Base-by-base conservation (phyloP, 257 asterid species). In the Nicotiana paniculata region DNA sequence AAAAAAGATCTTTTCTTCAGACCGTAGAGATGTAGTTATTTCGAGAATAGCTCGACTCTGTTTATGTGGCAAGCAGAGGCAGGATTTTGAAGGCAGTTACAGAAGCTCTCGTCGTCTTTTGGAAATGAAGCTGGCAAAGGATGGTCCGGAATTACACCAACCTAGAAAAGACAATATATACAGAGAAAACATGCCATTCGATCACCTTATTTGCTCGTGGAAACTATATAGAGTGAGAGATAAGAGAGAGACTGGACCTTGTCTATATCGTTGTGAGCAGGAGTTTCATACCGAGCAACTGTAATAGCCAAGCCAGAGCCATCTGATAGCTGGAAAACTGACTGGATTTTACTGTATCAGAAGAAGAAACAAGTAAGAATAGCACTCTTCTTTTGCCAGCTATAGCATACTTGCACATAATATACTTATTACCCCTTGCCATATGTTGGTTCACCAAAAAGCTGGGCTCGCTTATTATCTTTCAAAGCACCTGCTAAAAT, bases 291-390 rank as follows among this genome's bases (percentile, higher is more conserved):
- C 51, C 97, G 98, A 82, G 98, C 98, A 76, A 92, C 98, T 13
- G 98, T 96, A 43, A 96, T 92, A 30, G 92, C 99, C 90, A 96
- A 84, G 84, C 98, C 99, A 80, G 99, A 96, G 81, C 99, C 99
- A 85, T 96, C 99, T 5, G 98, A 94, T 28, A 96, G 92, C 90
- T 94, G 92, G 77, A 96, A 94, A 82, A 96, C 99, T 1, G 98
- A 96, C 82, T 96, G 99, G 66, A 96, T 96, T 88, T 96, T 96
- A 65, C 99, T 96, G 95, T 35, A 84, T 51, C 48, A 63, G 43
- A 65, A 53, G 80, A 81, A 81, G 51, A 81, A 33, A 81, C 17
- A 17, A n/a, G 39, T 81, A 72, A 81, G 78, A 66, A 81, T 4
- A 28, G 5, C 26, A 80, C 15, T 15, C 15, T 46, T 54, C 26